phyloP scores from a whole-genome alignment of 495 filamentous ascomycete genomes.

The Trichodelitschia bisporula region DNA sequence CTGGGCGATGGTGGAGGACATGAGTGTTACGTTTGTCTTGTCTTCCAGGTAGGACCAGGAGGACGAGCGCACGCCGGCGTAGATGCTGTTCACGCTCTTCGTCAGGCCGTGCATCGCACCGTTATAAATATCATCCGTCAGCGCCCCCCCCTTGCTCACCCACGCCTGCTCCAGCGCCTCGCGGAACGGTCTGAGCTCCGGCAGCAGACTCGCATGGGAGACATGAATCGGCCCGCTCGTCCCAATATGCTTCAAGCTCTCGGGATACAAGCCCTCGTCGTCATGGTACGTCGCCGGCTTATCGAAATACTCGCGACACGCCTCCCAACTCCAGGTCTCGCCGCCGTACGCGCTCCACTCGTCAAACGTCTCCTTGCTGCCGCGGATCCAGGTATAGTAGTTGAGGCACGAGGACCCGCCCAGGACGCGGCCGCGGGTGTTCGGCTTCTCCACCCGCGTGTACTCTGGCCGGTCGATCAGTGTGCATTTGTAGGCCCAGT shows the following conservation, averaged over 20 bases:
- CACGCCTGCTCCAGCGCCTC: constrained; percentile 30
- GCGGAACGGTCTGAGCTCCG: constrained; percentile 27
- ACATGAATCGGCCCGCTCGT: constrained; percentile 26
- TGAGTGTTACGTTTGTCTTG: constrained; percentile 30
- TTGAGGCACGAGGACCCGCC: constrained; percentile 28
- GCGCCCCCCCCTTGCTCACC: constrained; percentile 24
- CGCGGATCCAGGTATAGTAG: constrained; percentile 20
- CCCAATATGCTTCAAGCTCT: constrained; percentile 24
- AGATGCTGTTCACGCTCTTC: constrained; percentile 30
- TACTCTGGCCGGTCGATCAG: constrained; percentile 37
- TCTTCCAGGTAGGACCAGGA: constrained; percentile 25
- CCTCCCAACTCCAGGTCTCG: constrained; percentile 18
- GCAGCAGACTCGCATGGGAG: constrained; percentile 28
- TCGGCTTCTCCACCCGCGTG: constrained; percentile 35
- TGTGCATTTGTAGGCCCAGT: constrained; percentile 39
- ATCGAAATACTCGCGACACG: constrained; percentile 23
- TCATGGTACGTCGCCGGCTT: constrained; percentile 33
- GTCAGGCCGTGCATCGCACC: constrained; percentile 30
- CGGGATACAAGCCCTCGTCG: constrained; percentile 18
- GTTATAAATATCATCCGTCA: constrained; percentile 29
- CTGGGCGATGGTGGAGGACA: constrained; percentile 24
- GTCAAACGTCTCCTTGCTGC: constrained; percentile 16
- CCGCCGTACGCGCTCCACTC: constrained; percentile 18
- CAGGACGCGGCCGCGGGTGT: constrained; percentile 26
- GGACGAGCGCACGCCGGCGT: constrained; percentile 29